Base-by-base conservation (phyloP, 352 stramenopile genomes). In the Peronospora farinosa region DNA sequence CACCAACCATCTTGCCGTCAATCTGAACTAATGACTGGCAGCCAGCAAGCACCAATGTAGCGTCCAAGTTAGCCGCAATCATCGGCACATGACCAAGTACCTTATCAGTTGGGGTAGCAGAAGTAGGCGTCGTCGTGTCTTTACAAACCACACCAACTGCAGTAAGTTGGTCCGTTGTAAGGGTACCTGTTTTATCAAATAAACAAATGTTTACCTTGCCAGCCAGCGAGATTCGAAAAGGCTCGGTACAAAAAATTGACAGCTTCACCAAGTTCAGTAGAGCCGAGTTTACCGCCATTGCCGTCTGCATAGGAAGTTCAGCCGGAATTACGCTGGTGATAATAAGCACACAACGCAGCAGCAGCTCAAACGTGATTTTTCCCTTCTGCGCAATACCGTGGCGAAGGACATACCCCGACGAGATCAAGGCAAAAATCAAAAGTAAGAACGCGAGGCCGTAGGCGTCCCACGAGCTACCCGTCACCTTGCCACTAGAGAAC, bases 181-280 rank as follows among this genome's bases (percentile, higher is more conserved):
- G 67, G 6, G 96, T 99, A 21, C 97, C 97, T 0, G 96, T 99
- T 72, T 99, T 99, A 68, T 99, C 97, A 59, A 99, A 99, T 27
- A 96, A 83, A 54, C 95, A 98, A 57, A 97, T 87, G 62, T 97
- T 80, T 2, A 99, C 87, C 44, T 97, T 96, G 21, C 96, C 97
- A 16, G 95, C 96, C 15, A 98, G 67, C 21, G 96, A 97, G 49
- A 99, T 98, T 40, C 97, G 92, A 72, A 98, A 99, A 19, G 94
- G 95, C 61, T 99, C 97, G 0, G 96, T 98, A 72, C 96, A 99
- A 69, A 97, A 99, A 35, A 99, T 94, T 45, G 75, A 92, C 17
- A 96, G 66, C 61, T 98, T 98, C 5, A 97, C 84, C 28, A 99
- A 75, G 49, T 91, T 88, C 7, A 95, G 63, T 28, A 99, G 68